A percentile compares a stretch with the other conserved stretches of the same genome.
Conservation (phyloP, 139 green algal genomes). For the Pleodorina starrii region DNA sequence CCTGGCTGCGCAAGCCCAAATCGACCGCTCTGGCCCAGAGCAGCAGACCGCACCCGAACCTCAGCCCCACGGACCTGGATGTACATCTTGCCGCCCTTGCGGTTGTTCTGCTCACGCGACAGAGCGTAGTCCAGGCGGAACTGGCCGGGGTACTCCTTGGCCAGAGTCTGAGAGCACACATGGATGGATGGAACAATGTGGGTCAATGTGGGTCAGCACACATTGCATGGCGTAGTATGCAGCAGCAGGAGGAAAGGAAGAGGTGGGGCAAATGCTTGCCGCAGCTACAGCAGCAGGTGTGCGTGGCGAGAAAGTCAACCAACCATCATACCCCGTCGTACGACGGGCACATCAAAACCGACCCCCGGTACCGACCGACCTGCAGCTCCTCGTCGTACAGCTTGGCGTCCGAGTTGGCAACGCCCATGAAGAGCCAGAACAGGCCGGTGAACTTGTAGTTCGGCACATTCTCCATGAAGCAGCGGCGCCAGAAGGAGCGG, state of each 20-base stretch:
- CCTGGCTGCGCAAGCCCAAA: no score
- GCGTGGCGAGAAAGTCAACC: no score
- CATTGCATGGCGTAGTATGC: no score
- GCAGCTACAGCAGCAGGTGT: no score
- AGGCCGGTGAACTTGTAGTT: constrained; percentile 96
- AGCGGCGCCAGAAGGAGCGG: constrained; percentile 95
- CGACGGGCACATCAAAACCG: no score
- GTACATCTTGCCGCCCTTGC: constrained; percentile 95
- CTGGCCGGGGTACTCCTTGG: constrained; percentile 72
- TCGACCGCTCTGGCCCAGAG: no score
- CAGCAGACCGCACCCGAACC: no score
- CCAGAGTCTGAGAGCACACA: neutral
- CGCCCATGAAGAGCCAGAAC: constrained; percentile 99
- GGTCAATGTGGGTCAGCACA: no score
- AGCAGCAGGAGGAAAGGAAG: no score
- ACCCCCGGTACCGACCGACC: constrained; percentile 31
- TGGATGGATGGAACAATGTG: no score
- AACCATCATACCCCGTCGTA: no score
- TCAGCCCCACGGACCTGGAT: constrained; percentile 83
- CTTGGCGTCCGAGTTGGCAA: constrained; percentile 96
- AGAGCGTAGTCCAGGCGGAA: constrained; percentile 98
- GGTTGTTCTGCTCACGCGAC: constrained; percentile 93
- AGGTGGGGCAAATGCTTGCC: no score
- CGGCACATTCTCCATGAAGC: constrained; percentile 96
- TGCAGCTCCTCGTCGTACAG: constrained; percentile 98